These are phyloP conservation scores for Pythium dissotocum DNA, from an alignment of 352 stramenopile genomes.

Conservation along the genomic window DNA sequence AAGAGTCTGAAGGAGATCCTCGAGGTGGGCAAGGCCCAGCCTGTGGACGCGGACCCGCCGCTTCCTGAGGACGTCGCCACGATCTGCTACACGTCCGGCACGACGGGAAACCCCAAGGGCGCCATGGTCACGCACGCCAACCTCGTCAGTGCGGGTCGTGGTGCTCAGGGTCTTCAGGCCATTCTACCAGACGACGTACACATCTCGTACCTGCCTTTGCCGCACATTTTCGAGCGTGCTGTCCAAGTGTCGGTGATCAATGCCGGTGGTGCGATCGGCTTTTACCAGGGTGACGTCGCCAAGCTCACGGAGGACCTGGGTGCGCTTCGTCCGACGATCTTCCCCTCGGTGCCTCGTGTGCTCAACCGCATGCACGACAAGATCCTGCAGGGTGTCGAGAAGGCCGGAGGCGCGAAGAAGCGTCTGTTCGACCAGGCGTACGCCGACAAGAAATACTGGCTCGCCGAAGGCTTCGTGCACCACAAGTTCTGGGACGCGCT, in stretches of 20 bases:
- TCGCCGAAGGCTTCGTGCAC: conserved; percentile 39
- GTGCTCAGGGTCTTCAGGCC: background rate
- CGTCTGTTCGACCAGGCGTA: conserved; percentile 47
- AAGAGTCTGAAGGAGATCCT: conserved; percentile 35
- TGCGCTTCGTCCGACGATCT: conserved; percentile 87
- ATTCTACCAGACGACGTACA: conserved; percentile 66
- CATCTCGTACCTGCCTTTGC: conserved; percentile 94
- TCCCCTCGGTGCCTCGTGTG: conserved; percentile 92
- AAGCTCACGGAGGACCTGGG: conserved; percentile 92
- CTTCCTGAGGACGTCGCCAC: conserved; percentile 81
- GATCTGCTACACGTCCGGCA: conserved; percentile 92
- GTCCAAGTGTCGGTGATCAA: conserved; percentile 86
- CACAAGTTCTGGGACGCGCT: conserved; percentile 89
- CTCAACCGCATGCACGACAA: conserved; percentile 97
- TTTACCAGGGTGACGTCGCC: conserved; percentile 81
- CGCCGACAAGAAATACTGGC: conserved; percentile 35
- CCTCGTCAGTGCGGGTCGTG: conserved; percentile 20
- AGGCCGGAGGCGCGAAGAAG: conserved; percentile 41
- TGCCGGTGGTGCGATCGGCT: conserved; percentile 69
- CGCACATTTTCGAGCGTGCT: conserved; percentile 94
- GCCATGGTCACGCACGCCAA: conserved; percentile 90
- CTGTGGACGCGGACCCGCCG: conserved; percentile 37
- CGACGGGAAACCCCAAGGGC: conserved; percentile 95
- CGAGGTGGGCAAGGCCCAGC: conserved; percentile 25
- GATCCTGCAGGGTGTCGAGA: conserved; percentile 60